Conservation (phyloP, 208 protist genomes). For the Naegleria fowleri region DNA sequence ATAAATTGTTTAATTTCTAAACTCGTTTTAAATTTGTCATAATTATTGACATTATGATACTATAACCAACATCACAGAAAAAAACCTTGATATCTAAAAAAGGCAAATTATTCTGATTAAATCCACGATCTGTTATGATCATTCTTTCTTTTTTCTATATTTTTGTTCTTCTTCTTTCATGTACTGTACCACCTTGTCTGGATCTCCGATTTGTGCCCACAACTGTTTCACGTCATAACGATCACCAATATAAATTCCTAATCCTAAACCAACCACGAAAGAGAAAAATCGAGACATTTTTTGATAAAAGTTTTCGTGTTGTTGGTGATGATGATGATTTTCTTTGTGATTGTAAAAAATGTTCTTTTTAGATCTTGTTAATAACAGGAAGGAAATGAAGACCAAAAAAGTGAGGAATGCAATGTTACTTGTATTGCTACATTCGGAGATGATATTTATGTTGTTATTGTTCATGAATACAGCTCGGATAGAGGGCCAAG, state of each 20-base stretch:
- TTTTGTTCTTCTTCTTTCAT: not conserved
- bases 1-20: too few relatives aligned
- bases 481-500: too few relatives aligned
- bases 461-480: too few relatives aligned
- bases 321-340: not conserved
- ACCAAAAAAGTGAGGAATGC: not conserved
- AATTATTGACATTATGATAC: too few relatives aligned
- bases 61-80: too few relatives aligned
- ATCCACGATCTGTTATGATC: too few relatives aligned
- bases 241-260: not conserved
- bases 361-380: too few relatives aligned
- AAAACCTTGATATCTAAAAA: too few relatives aligned
- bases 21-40: too few relatives aligned
- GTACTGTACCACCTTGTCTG: not conserved
- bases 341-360: not conserved
- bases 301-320: not conserved
- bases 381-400: not conserved
- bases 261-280: not conserved
- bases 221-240: not conserved
- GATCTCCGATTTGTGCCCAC: not conserved
- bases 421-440: too few relatives aligned
- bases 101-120: too few relatives aligned
- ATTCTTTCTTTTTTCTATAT: not conserved
- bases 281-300: not conserved
- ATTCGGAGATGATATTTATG: too few relatives aligned